These are phyloP conservation scores for Boletus reticulatus DNA, from an alignment of 768 basidiomycete genomes.

Conservation along the genomic window DNA sequence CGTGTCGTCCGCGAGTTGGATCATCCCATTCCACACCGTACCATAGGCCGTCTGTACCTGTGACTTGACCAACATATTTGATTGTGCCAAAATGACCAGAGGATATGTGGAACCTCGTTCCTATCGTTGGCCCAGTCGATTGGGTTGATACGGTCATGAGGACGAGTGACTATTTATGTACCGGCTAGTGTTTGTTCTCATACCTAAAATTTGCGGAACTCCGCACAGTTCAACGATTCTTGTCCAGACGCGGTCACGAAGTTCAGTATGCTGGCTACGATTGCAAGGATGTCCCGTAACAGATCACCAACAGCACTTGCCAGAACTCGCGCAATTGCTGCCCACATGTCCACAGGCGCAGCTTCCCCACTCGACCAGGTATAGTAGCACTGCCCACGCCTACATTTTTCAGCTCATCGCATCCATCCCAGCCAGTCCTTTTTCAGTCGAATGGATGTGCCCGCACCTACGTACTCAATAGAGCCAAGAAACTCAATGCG, in stretches of 20 bases:
- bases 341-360: constrained; percentile 34
- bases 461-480: constrained; percentile 76
- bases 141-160: too few species aligned
- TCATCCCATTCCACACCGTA: constrained; percentile 99
- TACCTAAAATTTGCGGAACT: constrained; percentile 8
- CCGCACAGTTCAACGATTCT: not conserved
- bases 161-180: too few species aligned
- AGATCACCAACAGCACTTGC: constrained; percentile 24
- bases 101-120: constrained; percentile 51
- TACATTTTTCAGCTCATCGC: not conserved
- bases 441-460: constrained; percentile 66
- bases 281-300: constrained; percentile 32
- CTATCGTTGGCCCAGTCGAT: constrained; percentile 32
- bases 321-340: constrained; percentile 31
- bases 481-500: constrained; percentile 78
- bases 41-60: constrained; percentile 69
- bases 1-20: constrained; percentile 79
- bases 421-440: constrained; percentile 46
- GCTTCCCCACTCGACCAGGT: constrained; percentile 23
- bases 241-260: not conserved
- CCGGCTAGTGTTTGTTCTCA: not conserved
- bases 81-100: constrained; percentile 64
- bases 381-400: not conserved
- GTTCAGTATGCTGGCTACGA: constrained; percentile 25
- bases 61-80: constrained; percentile 63